These are phyloP conservation scores for Sarocladium oryzae DNA, from an alignment of 2,329 filamentous ascomycete genomes.

Conservation along the genomic window DNA sequence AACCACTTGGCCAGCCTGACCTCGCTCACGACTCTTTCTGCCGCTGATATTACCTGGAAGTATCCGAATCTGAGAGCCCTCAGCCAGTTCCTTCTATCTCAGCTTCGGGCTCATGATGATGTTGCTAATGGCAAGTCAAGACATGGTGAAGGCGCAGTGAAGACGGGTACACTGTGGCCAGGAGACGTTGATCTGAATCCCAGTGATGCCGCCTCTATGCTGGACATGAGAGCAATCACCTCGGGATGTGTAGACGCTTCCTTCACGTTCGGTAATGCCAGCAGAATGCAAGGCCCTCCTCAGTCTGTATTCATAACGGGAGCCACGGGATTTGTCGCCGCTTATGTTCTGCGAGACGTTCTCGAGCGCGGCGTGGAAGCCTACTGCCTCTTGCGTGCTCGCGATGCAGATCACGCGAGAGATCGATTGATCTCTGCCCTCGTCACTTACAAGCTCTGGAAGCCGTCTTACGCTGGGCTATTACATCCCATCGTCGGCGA, in stretches of 20 bases:
- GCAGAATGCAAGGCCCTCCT: neutral
- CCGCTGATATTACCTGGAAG: conserved; percentile 7
- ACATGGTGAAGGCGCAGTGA: no score
- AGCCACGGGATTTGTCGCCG: conserved; percentile 13
- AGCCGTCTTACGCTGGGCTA: conserved; percentile 1
- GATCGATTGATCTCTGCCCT: conserved; percentile 8
- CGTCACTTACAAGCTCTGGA: conserved; percentile 12
- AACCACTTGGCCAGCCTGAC: conserved; percentile 12
- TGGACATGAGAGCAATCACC: no score
- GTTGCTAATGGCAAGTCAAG: no score
- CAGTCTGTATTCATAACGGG: conserved; percentile 9
- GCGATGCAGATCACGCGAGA: neutral
- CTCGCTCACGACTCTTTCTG: conserved; percentile 8
- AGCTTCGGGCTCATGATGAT: neutral
- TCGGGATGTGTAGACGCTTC: no score
- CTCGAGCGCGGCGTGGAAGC: conserved; percentile 9
- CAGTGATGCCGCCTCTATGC: no score
- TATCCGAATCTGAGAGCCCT: conserved; percentile 10
- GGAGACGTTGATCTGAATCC: no score
- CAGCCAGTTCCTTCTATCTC: neutral
- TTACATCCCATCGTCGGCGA: conserved; percentile 11
- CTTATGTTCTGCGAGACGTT: conserved; percentile 11
- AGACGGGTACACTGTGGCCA: no score
- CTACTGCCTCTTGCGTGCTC: conserved; percentile 10
- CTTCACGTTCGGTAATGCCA: neutral